A percentile compares a stretch with the other conserved stretches of the same genome.
Conservation (phyloP, 2,329 filamentous ascomycete species). For the Orbilia ellipsospora region DNA sequence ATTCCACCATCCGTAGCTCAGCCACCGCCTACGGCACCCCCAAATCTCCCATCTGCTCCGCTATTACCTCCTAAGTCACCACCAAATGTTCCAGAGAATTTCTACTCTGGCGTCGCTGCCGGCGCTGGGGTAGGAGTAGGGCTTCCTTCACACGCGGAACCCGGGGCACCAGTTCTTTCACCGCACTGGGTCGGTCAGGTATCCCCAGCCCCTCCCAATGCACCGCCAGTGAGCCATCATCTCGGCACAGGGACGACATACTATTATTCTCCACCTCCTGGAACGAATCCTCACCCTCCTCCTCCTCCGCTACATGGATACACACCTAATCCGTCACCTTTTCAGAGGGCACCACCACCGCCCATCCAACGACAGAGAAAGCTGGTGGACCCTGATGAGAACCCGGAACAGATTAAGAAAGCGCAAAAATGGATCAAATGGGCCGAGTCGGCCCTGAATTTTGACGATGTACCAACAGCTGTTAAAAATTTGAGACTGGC, state of each 20-base stretch:
- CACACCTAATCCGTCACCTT: constrained; percentile 60
- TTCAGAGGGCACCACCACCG: constrained; percentile 55
- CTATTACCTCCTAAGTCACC: constrained; percentile 28
- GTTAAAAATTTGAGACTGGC: constrained; percentile 84
- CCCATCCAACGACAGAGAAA: constrained; percentile 59
- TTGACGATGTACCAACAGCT: constrained; percentile 92
- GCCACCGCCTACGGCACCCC: neutral
- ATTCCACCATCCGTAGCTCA: neutral
- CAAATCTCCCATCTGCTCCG: constrained; percentile 23
- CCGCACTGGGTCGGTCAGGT: constrained; percentile 46
- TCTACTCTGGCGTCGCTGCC: constrained; percentile 18
- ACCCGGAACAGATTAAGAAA: constrained; percentile 78
- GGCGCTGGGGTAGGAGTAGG: constrained; percentile 36
- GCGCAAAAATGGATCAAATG: constrained; percentile 97
- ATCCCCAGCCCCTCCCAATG: constrained; percentile 21
- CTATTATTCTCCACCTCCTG: constrained; percentile 26
- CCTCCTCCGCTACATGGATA: constrained; percentile 21
- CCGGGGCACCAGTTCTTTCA: constrained; percentile 8
- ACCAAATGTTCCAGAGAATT: constrained; percentile 30
- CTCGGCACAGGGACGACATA: constrained; percentile 14
- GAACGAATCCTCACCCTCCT: constrained; percentile 18
- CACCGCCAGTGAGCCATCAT: constrained; percentile 18
- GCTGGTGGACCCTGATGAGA: constrained; percentile 64
- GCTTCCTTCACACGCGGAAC: constrained; percentile 20
- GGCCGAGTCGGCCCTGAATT: constrained; percentile 96